These are phyloP conservation scores for Salix viminalis DNA, from an alignment of 345 rosid species.

Conservation along the genomic window DNA sequence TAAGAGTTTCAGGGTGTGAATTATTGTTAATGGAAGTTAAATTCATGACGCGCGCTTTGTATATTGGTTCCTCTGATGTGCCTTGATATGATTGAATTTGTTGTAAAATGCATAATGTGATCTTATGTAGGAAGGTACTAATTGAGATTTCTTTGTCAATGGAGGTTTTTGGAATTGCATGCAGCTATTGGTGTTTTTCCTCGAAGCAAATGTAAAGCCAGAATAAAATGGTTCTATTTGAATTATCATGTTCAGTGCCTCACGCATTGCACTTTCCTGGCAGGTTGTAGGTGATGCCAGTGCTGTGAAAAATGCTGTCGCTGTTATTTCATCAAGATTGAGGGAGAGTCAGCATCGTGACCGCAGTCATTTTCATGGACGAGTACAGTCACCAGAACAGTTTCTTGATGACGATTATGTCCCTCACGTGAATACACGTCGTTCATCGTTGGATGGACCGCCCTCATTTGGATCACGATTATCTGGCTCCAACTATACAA, in stretches of 20 bases:
- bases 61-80: background rate
- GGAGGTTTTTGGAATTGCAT: background rate
- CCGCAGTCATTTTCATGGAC: constrained; percentile 72
- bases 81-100: background rate
- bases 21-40: background rate
- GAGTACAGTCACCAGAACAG: constrained; percentile 70
- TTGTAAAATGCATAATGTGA: background rate
- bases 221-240: background rate
- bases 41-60: background rate
- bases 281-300: constrained; percentile 86
- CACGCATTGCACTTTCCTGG: constrained; percentile 10
- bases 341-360: constrained; percentile 98
- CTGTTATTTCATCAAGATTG: constrained; percentile 69
- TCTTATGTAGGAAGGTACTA: background rate
- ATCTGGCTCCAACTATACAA: constrained; percentile 46
- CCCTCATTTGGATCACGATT: constrained; percentile 48
- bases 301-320: constrained; percentile 76
- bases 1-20: background rate
- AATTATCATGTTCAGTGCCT: background rate
- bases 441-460: constrained; percentile 51
- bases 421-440: constrained; percentile 53
- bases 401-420: constrained; percentile 69
- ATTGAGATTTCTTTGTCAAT: constrained; percentile 3
- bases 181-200: background rate
- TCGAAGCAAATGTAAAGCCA: background rate